Base-by-base conservation (phyloP, 176 grass and related monocot genomes). In the Oryza glumipatula region DNA sequence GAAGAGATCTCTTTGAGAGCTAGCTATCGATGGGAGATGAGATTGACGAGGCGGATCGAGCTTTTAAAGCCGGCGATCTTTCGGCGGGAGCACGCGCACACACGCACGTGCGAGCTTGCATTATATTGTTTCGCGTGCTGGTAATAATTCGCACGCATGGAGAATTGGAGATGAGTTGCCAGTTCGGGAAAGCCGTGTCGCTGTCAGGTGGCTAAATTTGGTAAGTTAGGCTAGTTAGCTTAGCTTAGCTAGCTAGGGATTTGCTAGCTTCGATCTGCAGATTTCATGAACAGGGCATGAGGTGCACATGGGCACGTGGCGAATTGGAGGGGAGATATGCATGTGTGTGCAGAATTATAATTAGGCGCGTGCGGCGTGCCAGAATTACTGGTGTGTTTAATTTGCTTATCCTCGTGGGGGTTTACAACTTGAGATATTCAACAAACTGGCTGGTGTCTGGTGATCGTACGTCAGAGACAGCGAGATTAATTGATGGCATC, bases 261-360 rank as follows among this genome's bases (percentile, higher is more conserved):
- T 14, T 15, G 26, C 12, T 21, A 24, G 63, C 46, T 13, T 32
- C 30, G 2, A 32, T 32, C 47, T 19, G 13, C 64, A 44, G 43
- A 44, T 2, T 44, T 9, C 43, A 68, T 44, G 43, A 9, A 68
- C 30, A 32, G 30, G 30, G 70, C 72, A 68, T 35, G 44, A 76
- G 73, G 35, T 71, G 51, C 83, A 85, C 83, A 23, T 61, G 74
- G 22, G 51, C 51, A 56, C 51, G 16, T 56, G 51, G 16, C 51
- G 51, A 56, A 56, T 56, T n/a, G 49, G 16, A 77, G 30, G 58
- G 12, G 8, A 23, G 30, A 32, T 32, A 32, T 32, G 30, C 30
- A 32, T 32, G 30, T 32, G 30, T 24, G 19, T 4, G 6, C 43
- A 10, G 43, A 44, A 44, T 44, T 10, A 56, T 10, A 56, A 17